phyloP scores from a whole-genome alignment of 148 eudicot genomes.

The Heliosperma pusillum region DNA sequence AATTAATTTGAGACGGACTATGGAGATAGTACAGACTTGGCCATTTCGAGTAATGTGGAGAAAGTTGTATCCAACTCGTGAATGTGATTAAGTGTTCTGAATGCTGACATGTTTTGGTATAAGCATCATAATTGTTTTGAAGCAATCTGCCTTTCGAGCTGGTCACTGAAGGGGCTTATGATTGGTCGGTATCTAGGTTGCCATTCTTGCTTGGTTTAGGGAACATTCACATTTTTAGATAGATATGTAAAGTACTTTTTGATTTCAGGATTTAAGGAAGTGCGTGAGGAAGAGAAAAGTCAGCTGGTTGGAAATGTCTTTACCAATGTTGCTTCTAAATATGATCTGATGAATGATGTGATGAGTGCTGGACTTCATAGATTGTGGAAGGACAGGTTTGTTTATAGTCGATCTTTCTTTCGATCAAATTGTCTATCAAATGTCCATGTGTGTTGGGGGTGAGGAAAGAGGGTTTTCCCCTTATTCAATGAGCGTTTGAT shows the following conservation, averaged over 20 bases:
- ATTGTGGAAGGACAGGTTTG: constrained; percentile 91
- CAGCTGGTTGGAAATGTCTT: constrained; percentile 88
- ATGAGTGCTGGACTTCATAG: constrained; percentile 93
- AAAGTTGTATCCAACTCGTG: neutral
- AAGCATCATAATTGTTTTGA: neutral
- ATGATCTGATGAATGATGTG: constrained; percentile 94
- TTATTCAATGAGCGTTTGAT: neutral
- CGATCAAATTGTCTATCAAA: constrained; percentile 5
- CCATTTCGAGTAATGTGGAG: neutral
- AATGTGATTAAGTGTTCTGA: neutral
- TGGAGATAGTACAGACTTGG: neutral
- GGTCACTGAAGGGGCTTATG: neutral
- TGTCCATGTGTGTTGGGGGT: neutral
- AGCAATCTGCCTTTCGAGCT: neutral
- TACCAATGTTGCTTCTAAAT: constrained; percentile 75
- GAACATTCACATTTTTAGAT: neutral
- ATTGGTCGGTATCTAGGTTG: neutral
- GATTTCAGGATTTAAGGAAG: constrained; percentile 79
- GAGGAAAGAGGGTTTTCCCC: neutral
- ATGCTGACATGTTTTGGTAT: neutral
- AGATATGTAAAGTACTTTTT: neutral
- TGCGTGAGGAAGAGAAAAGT: constrained; percentile 83
- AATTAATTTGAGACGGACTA: neutral
- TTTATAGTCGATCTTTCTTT: constrained; percentile 12
- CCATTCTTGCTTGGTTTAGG: neutral